Percentiles rank a stretch among this genome's conserved stretches.
phyloP scores from a whole-genome alignment of 345 rosid genomes.

The Nasturtium officinale region DNA sequence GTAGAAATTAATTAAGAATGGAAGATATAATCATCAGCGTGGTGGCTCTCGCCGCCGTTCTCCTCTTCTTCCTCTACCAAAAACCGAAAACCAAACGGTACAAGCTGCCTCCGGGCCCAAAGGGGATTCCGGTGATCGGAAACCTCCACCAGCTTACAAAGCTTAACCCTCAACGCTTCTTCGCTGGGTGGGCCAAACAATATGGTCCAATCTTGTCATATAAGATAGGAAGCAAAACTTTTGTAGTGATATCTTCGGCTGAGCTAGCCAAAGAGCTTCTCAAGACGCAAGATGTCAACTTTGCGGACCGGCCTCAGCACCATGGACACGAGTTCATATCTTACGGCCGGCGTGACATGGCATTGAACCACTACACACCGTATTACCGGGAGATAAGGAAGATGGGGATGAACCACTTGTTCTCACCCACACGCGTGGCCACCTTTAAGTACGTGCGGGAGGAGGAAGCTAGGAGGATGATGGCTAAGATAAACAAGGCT shows the following conservation, averaged over 20 bases:
- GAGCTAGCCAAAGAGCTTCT: constrained; percentile 46
- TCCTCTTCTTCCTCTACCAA: constrained; percentile 34
- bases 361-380: constrained; percentile 35
- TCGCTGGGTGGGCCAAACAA: constrained; percentile 48
- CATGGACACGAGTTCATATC: constrained; percentile 37
- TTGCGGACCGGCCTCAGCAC: constrained; percentile 36
- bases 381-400: constrained; percentile 45
- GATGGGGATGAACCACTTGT: constrained; percentile 42
- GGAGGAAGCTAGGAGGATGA: constrained; percentile 41
- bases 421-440: constrained; percentile 40
- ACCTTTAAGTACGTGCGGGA: constrained; percentile 42
- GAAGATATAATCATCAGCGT: constrained; percentile 25
- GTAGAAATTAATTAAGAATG: constrained; percentile 31
- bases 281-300: constrained; percentile 45
- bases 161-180: constrained; percentile 39
- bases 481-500: constrained; percentile 31
- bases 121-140: constrained; percentile 53
- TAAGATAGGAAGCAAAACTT: constrained; percentile 6
- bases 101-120: constrained; percentile 54
- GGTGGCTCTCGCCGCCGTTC: constrained; percentile 23
- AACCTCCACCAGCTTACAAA: constrained; percentile 52
- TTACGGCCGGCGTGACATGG: constrained; percentile 45
- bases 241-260: constrained; percentile 51
- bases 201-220: constrained; percentile 57
- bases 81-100: constrained; percentile 11